Evolutionary conservation across 148 eudicot species (phyloP).

Genomic region (Vaccinium macrocarpon): DNA sequence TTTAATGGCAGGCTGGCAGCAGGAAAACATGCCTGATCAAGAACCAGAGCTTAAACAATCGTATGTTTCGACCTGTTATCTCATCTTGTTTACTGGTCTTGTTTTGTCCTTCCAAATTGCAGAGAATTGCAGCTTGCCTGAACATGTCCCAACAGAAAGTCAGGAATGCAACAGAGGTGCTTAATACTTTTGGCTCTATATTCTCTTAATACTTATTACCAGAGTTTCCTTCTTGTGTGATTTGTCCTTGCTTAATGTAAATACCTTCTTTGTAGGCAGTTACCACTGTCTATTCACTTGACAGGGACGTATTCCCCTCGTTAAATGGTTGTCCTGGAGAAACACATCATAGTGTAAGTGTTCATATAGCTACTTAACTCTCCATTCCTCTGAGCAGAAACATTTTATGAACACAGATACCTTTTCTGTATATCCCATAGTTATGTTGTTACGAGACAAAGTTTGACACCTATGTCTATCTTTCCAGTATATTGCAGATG

Average conservation of each 20-base stretch:
- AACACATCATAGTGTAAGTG: conserved; percentile 85
- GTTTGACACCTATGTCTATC: conserved; percentile 1
- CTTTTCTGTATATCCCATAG: neutral
- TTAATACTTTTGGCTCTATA: neutral
- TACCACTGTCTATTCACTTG: conserved; percentile 73
- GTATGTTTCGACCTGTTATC: neutral
- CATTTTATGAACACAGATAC: neutral
- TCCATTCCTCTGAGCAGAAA: neutral
- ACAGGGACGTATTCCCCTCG: conserved; percentile 81
- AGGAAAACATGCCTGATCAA: conserved; percentile 5
- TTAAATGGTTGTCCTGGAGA: conserved; percentile 79
- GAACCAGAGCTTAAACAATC: neutral
- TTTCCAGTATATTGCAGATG: conserved; percentile 87
- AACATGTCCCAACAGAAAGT: conserved; percentile 89
- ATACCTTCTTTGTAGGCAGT: conserved; percentile 50
- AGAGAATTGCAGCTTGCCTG: conserved; percentile 79
- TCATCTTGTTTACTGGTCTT: neutral
- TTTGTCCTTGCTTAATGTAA: conserved; percentile 13
- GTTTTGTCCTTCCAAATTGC: conserved; percentile 20
- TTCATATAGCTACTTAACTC: neutral
- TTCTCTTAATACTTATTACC: neutral
- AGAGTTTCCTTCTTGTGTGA: neutral
- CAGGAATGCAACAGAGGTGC: conserved; percentile 89
- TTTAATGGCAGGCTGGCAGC: neutral
- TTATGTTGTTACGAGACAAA: neutral